Evolutionary conservation across 1,284 basidiomycete genomes (phyloP).

Genomic region (Cerioporus squamosus): DNA sequence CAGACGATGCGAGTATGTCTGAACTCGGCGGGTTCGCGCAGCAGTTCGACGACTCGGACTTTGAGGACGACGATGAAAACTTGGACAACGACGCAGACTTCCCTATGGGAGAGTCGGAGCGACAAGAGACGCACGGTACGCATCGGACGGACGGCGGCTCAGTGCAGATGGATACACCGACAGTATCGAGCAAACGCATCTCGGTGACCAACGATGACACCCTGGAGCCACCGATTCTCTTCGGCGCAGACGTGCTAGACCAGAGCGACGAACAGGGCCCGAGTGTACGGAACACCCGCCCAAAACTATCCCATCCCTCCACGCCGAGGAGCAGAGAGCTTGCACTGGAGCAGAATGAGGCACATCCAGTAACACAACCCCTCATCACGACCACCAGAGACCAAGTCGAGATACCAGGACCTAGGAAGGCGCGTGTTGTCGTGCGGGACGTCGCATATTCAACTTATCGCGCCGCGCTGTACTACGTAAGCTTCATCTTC

Average conservation of each 20-base stretch:
- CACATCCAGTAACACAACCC: not conserved
- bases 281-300: conserved; percentile 33
- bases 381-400: not conserved
- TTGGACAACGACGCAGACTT: conserved; percentile 14
- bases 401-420: conserved; percentile 31
- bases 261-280: conserved; percentile 12
- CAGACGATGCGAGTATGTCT: conserved; percentile 33
- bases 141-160: not conserved
- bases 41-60: conserved; percentile 64
- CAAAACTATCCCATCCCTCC: conserved; percentile 41
- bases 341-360: conserved; percentile 1
- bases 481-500: conserved; percentile 71
- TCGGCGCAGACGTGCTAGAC: not conserved
- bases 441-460: conserved; percentile 81
- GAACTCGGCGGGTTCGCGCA: conserved; percentile 21
- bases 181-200: not conserved
- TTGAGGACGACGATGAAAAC: conserved; percentile 50
- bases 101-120: not conserved
- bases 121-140: not conserved
- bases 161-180: not conserved
- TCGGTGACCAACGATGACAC: conserved; percentile 5
- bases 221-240: not conserved
- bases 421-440: conserved; percentile 62
- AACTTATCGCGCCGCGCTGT: conserved; percentile 84
- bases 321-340: conserved; percentile 28